phyloP scores from a whole-genome alignment of 139 green algal species.

The Chlamydomonas schloesseri region DNA sequence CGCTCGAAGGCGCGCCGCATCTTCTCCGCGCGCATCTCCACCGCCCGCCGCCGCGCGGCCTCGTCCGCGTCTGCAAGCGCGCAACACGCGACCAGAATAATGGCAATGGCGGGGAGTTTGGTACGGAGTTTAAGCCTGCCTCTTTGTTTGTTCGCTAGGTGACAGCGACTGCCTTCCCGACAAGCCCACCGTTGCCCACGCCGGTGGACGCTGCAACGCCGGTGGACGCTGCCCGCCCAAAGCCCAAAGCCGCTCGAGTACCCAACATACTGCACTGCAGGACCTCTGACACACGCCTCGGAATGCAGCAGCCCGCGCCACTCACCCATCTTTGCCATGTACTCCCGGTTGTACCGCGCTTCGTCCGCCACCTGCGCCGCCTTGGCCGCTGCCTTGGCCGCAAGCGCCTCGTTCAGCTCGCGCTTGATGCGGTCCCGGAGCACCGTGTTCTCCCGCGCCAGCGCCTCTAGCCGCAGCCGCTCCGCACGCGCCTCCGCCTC shows the following conservation, averaged over 20 bases:
- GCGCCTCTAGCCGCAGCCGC: neutral
- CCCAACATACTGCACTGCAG: no score
- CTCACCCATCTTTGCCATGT: slow-evolving; percentile 36
- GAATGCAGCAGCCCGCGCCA: no score
- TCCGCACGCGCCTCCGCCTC: slow-evolving; percentile 3
- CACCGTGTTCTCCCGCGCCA: neutral
- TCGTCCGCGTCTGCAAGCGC: slow-evolving; percentile 14
- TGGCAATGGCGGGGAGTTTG: neutral
- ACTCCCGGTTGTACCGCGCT: slow-evolving; percentile 31
- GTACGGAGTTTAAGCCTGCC: no score
- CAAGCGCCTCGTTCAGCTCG: neutral
- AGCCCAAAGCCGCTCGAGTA: no score
- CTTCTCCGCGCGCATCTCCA: slow-evolving; percentile 18
- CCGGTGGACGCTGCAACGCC: no score
- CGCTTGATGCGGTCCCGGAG: neutral
- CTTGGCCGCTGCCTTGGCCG: slow-evolving; percentile 23
- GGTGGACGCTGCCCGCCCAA: no score
- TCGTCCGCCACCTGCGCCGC: slow-evolving; percentile 34
- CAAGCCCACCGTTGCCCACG: no score
- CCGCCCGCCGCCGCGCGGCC: neutral
- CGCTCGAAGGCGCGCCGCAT: slow-evolving; percentile 29
- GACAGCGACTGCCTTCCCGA: no score
- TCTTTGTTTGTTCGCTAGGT: no score
- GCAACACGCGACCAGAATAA: neutral
- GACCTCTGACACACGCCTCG: no score